A percentile compares a stretch with the other conserved stretches of the same genome.
Evolutionary conservation across 2,329 filamentous ascomycete species (phyloP).

Genomic region (Diaporthe helianthi): DNA sequence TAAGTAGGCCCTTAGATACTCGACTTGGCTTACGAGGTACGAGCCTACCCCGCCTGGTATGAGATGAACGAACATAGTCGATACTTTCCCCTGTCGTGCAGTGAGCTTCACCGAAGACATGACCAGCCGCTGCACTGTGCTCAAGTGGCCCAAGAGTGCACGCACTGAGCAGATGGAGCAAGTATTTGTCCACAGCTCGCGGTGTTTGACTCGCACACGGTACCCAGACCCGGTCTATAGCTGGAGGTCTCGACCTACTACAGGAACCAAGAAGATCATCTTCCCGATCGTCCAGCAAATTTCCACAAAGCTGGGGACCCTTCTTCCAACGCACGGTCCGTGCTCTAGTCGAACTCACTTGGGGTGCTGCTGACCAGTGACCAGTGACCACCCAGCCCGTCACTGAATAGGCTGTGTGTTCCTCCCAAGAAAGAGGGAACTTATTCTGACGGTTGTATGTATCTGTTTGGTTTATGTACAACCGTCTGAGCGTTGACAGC

Average conservation of each 20-base stretch:
- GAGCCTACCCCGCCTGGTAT: constrained; percentile 16
- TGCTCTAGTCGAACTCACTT: constrained; percentile 14
- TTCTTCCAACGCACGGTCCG: constrained; percentile 1
- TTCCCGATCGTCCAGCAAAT: constrained; percentile 17
- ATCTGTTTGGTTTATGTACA: neutral
- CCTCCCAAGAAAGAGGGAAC: neutral
- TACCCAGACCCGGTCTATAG: constrained; percentile 17
- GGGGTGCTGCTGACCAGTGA: neutral
- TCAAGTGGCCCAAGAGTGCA: neutral
- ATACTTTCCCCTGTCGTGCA: constrained; percentile 4
- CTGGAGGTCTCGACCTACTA: constrained; percentile 3
- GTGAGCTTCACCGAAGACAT: neutral
- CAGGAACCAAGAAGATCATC: constrained; percentile 6
- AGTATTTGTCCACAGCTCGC: constrained; percentile 9
- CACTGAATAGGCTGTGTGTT: constrained; percentile 4
- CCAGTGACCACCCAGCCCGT: neutral
- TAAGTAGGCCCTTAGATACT: neutral
- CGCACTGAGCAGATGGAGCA: constrained; percentile 1
- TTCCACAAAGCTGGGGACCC: neutral
- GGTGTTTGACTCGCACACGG: constrained; percentile 13
- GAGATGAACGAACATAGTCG: constrained; percentile 10
- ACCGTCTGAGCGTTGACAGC: constrained; percentile 5
- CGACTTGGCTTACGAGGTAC: constrained; percentile 20
- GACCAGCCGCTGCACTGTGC: constrained; percentile 1
- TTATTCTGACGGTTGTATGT: neutral